Conservation (phyloP, 768 basidiomycete genomes). For the Boletus barrowsii region DNA sequence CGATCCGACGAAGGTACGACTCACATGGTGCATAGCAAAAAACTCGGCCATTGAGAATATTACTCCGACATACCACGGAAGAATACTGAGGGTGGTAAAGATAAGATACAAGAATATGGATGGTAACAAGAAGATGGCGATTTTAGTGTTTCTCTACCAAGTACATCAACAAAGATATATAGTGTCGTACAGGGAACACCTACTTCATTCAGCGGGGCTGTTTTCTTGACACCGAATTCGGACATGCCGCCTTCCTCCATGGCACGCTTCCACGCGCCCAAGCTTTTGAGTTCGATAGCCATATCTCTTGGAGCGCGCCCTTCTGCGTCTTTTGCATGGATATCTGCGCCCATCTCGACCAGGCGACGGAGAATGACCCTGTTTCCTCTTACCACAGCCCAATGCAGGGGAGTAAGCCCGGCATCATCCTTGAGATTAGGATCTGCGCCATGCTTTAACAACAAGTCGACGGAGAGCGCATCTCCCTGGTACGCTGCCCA, state of each 20-base stretch:
- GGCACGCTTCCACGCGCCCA: constrained; percentile 87
- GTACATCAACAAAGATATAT: constrained; percentile 2
- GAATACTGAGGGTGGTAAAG: constrained; percentile 75
- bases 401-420: constrained; percentile 88
- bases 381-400: constrained; percentile 98
- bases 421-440: constrained; percentile 72
- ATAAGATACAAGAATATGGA: constrained; percentile 77
- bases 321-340: constrained; percentile 74
- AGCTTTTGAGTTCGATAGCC: constrained; percentile 88
- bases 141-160: constrained; percentile 71
- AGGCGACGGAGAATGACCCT: constrained; percentile 79
- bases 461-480: constrained; percentile 86
- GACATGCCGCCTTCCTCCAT: constrained; percentile 84
- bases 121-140: constrained; percentile 76
- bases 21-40: constrained; percentile 91
- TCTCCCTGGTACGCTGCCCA: constrained; percentile 99
- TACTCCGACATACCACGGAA: constrained; percentile 89
- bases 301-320: constrained; percentile 92
- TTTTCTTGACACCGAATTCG: constrained; percentile 66
- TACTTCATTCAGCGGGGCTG: constrained; percentile 71
- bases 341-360: constrained; percentile 81
- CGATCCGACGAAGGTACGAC: constrained; percentile 25
- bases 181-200: constrained; percentile 14
- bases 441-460: constrained; percentile 85
- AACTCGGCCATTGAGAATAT: constrained; percentile 83